Base-by-base conservation (phyloP, 345 rosid genomes). In the Eucalyptus marginata region DNA sequence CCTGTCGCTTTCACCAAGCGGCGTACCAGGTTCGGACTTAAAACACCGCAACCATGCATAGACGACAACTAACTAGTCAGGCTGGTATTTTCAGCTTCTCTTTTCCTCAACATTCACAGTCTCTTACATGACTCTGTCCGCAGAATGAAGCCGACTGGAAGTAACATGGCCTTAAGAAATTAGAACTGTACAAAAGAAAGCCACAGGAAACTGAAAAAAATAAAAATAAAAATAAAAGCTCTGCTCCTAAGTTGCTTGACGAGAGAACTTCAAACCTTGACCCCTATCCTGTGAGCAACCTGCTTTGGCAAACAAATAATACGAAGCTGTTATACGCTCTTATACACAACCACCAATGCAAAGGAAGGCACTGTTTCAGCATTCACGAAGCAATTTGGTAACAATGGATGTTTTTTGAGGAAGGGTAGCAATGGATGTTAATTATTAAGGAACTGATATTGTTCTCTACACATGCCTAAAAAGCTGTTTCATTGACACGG, bases 241-340 rank as follows among this genome's bases (percentile, higher is more conserved):
- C 71, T 25, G 87, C 83, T 85, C 76, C 86, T 25, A 15, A 24
- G 44, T 59, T 89, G 68, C 24, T 76, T 36, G 83, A 40, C 12
- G 83, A 76, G 83, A 76, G 47, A 76, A 36, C 89, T 84, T 93
- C 90, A 96, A 29, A 95, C 93, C 89, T 91, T 90, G 85, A 97
- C 96, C 76, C 99, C 99, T 88, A 95, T 97, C 93, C 96, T 89
- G 88, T 92, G 92, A 90, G 99, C 99, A 88, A 95, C 95, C 99
- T 97, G 94, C 92, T 87, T 86, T 86, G 87, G 27, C 84, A 58
- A 33, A 44, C 8, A 86, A 5, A 14, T 62, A 7, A 43, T 17
- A 40, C 15, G n/a, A 6, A 52, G 86, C 44, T 24, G 13, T 43
- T 5, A 40, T 18, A 36, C 27, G 43, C 4, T 76, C 83, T 76